These are phyloP conservation scores for Wickerhamiella kazuoi DNA, from an alignment of 805 yeast genomes.

Conservation along the genomic window DNA sequence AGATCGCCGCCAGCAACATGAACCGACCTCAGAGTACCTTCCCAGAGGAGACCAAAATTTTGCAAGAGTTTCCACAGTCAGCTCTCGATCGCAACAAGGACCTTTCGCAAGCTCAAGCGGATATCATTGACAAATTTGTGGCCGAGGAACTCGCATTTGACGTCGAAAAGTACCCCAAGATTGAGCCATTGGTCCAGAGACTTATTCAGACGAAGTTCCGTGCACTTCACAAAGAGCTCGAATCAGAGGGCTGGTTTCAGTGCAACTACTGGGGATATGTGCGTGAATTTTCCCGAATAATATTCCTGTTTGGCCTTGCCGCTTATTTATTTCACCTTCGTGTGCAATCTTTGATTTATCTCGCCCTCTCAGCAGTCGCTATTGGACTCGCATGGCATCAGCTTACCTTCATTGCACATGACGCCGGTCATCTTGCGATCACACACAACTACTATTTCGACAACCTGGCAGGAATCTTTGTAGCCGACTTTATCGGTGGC, in stretches of 20 bases:
- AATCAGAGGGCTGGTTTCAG: slow-evolving; percentile 42
- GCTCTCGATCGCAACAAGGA: slow-evolving; percentile 1
- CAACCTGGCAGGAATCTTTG: slow-evolving; percentile 49
- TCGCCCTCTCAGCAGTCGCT: slow-evolving; percentile 39
- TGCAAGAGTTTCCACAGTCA: slow-evolving; percentile 1
- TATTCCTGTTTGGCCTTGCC: slow-evolving; percentile 33
- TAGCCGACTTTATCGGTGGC: slow-evolving; percentile 77
- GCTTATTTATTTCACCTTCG: slow-evolving; percentile 28
- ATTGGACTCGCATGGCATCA: slow-evolving; percentile 82
- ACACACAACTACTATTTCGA: slow-evolving; percentile 67
- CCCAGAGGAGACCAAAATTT: slow-evolving; percentile 6
- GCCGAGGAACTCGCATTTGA: slow-evolving; percentile 38
- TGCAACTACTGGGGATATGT: slow-evolving; percentile 60
- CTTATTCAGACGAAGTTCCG: slow-evolving; percentile 39
- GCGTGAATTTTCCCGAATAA: slow-evolving; percentile 48
- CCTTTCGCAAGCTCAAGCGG: slow-evolving; percentile 26
- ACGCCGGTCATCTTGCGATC: slow-evolving; percentile 73
- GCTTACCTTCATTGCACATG: slow-evolving; percentile 72
- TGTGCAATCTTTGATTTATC: slow-evolving; percentile 17
- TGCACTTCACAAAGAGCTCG: slow-evolving; percentile 37
- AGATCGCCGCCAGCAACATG: slow-evolving; percentile 4
- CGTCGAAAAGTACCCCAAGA: slow-evolving; percentile 36
- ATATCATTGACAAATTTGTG: slow-evolving; percentile 40
- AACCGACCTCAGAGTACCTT: no score
- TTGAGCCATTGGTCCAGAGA: slow-evolving; percentile 53